Evolutionary conservation across 495 filamentous ascomycete genomes (phyloP).

Genomic region (Corynascus novoguineensis): DNA sequence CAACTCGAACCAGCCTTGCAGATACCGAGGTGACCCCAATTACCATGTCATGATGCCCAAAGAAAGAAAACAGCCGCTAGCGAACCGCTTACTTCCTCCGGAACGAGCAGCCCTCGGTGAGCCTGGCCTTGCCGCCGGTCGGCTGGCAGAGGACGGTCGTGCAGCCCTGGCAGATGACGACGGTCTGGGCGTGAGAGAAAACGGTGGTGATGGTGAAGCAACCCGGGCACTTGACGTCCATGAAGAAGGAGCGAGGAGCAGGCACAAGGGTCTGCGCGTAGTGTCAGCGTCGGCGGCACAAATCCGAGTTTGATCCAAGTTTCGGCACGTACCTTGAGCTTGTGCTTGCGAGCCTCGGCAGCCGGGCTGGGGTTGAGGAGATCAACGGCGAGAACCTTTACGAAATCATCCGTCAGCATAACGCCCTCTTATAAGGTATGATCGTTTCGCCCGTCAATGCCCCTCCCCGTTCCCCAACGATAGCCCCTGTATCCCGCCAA

Average conservation of each 20-base stretch:
- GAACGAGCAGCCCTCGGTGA: slow-evolving; percentile 99
- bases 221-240: slow-evolving; percentile 99
- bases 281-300: slow-evolving; percentile 18
- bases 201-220: slow-evolving; percentile 99
- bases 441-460: slow-evolving; percentile 1
- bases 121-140: slow-evolving; percentile 90
- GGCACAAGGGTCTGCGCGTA: slow-evolving; percentile 78
- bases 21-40: slow-evolving; percentile 43
- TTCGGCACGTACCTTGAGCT: slow-evolving; percentile 83
- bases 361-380: slow-evolving; percentile 96
- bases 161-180: slow-evolving; percentile 98
- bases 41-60: slow-evolving; percentile 44
- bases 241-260: slow-evolving; percentile 96
- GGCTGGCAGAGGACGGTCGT: slow-evolving; percentile 97
- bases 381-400: slow-evolving; percentile 99
- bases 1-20: slow-evolving; percentile 45
- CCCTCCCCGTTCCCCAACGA: neutral
- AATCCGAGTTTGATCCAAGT: neutral
- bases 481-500: neutral
- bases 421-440: neutral
- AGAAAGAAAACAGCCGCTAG: slow-evolving; percentile 41
- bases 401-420: slow-evolving; percentile 36
- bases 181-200: slow-evolving; percentile 99
- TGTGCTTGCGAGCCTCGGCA: slow-evolving; percentile 97
- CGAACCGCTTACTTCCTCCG: slow-evolving; percentile 83